phyloP scores from a whole-genome alignment of 352 stramenopile species.

The Phytophthora niederhauseri region DNA sequence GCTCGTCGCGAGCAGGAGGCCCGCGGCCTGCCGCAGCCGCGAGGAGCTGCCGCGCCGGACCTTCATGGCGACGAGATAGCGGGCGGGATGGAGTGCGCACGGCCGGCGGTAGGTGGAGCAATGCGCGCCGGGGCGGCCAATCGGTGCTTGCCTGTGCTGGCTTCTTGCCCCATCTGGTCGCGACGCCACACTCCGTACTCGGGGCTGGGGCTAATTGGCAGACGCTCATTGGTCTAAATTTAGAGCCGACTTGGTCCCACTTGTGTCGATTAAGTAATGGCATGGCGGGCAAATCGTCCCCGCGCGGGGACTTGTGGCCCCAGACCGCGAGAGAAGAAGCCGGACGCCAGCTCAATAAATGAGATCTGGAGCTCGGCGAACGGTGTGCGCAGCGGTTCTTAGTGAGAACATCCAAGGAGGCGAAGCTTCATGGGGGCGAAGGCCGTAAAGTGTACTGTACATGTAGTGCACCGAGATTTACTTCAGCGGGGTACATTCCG shows the following conservation, averaged over 20 bases:
- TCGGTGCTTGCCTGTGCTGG: conserved; percentile 25
- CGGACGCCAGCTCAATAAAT: not conserved
- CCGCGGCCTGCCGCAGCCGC: conserved; percentile 23
- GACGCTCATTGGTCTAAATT: not conserved
- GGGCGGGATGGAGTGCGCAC: conserved; percentile 15
- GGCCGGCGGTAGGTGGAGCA: conserved; percentile 23
- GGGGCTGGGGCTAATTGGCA: not conserved
- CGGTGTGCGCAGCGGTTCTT: no score
- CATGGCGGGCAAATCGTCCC: not conserved
- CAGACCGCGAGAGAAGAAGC: not conserved
- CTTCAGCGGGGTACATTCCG: no score
- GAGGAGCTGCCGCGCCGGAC: conserved; percentile 27
- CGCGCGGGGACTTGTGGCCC: not conserved
- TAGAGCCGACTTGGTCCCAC: not conserved
- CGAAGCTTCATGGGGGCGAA: no score
- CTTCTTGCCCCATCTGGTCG: conserved; percentile 35
- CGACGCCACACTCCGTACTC: conserved; percentile 1
- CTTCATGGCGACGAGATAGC: conserved; percentile 31
- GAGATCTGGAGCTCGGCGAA: not conserved
- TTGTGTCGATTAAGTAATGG: not conserved
- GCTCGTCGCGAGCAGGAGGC: conserved; percentile 29
- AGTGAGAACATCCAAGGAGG: no score
- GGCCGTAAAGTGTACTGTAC: no score
- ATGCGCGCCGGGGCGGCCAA: conserved; percentile 14
- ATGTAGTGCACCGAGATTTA: no score